phyloP scores from a whole-genome alignment of 768 basidiomycete species.

The Mycena filopes region DNA sequence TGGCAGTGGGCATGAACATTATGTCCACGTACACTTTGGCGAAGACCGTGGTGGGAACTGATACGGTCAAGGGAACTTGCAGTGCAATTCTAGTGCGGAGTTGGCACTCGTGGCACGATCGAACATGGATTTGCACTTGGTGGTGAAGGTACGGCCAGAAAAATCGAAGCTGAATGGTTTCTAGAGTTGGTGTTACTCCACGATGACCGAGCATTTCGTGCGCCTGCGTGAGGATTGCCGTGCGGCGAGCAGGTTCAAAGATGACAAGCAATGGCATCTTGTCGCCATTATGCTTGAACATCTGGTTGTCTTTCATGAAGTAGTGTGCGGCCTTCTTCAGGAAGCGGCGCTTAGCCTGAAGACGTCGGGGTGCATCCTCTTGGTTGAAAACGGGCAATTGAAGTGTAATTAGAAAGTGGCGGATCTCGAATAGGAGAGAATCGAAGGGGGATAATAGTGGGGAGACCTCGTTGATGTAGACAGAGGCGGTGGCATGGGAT shows the following conservation, averaged over 20 bases:
- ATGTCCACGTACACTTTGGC: conserved; percentile 35
- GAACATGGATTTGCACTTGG: conserved; percentile 34
- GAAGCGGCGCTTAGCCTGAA: conserved; percentile 17
- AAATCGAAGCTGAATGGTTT: conserved; percentile 27
- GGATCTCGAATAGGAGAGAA: conserved; percentile 18
- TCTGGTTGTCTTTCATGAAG: conserved; percentile 11
- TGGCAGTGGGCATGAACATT: conserved; percentile 37
- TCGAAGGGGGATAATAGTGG: conserved; percentile 4
- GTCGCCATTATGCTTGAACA: conserved; percentile 21
- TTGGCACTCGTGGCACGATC: conserved; percentile 43
- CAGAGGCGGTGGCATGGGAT: not conserved
- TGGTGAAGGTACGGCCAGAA: conserved; percentile 37
- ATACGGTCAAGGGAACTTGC: conserved; percentile 22
- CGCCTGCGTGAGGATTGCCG: conserved; percentile 21
- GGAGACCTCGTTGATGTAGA: not conserved
- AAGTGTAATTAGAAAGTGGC: conserved; percentile 31
- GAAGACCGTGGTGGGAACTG: conserved; percentile 28
- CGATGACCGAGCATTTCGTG: conserved; percentile 39
- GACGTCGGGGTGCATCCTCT: not conserved
- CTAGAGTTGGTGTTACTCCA: conserved; percentile 27
- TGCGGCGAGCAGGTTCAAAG: conserved; percentile 21
- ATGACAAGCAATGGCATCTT: conserved; percentile 12
- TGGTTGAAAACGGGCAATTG: conserved; percentile 17
- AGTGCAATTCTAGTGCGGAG: conserved; percentile 15
- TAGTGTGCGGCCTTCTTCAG: conserved; percentile 24